Conservation (phyloP, 768 basidiomycete species). For the Solioccasus polychromus region DNA sequence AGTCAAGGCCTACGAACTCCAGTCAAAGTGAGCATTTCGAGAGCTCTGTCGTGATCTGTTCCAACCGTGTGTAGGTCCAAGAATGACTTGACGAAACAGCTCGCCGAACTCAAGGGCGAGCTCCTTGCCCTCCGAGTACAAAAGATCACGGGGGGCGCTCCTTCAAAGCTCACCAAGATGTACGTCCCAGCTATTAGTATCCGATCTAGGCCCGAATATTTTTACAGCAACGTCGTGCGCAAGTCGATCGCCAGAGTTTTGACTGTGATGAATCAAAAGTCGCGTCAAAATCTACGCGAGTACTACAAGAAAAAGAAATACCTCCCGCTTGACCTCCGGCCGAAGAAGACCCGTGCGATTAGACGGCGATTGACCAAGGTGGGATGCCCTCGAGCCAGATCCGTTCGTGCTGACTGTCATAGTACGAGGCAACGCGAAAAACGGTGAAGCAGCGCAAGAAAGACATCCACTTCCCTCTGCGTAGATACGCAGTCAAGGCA, state of each 20-base stretch:
- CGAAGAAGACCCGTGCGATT: constrained; percentile 98
- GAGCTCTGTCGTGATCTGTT: background rate
- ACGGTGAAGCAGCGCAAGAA: constrained; percentile 95
- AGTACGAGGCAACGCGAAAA: constrained; percentile 84
- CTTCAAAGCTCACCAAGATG: constrained; percentile 97
- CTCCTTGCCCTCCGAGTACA: constrained; percentile 92
- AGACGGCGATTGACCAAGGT: constrained; percentile 92
- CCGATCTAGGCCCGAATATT: background rate
- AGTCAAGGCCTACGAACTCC: constrained; percentile 95
- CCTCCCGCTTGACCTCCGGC: constrained; percentile 93
- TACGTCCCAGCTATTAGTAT: constrained; percentile 40
- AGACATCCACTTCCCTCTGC: constrained; percentile 87
- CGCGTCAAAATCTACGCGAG: constrained; percentile 93
- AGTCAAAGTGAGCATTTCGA: constrained; percentile 77
- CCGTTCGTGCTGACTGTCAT: background rate
- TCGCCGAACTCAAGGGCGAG: constrained; percentile 92
- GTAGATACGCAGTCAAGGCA: constrained; percentile 97
- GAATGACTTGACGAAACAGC: constrained; percentile 94
- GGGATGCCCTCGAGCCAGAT: constrained; percentile 23
- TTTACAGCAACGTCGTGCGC: constrained; percentile 85
- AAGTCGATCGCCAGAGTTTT: constrained; percentile 98
- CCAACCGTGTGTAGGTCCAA: constrained; percentile 64
- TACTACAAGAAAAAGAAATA: constrained; percentile 98
- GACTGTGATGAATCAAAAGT: constrained; percentile 98
- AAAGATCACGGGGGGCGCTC: constrained; percentile 95